These are phyloP conservation scores for Vitis vinifera DNA, from an alignment of 164 flowering plant genomes.

Conservation along the genomic window DNA sequence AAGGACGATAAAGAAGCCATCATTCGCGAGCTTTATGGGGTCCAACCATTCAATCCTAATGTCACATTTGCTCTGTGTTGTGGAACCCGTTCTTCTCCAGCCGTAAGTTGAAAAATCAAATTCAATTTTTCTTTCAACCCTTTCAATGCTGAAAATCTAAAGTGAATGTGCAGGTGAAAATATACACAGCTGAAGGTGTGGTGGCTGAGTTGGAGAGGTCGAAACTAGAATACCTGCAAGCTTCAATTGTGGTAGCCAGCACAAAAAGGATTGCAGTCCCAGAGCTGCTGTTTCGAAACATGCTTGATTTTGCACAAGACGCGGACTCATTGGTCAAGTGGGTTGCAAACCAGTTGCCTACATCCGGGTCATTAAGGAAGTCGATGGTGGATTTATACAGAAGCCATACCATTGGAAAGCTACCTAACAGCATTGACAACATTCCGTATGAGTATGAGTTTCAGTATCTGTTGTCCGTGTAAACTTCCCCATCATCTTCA, in stretches of 20 bases:
- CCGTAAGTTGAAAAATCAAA: conserved; percentile 41
- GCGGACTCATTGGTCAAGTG: conserved; percentile 64
- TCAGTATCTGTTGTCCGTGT: conserved; percentile 64
- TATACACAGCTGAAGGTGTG: conserved; percentile 76
- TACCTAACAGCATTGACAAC: conserved; percentile 43
- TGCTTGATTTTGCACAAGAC: conserved; percentile 57
- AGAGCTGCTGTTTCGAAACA: conserved; percentile 58
- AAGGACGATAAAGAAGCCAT: conserved; percentile 43
- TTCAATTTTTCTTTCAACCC: background rate
- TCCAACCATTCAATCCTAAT: conserved; percentile 68
- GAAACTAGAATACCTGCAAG: conserved; percentile 87
- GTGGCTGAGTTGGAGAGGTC: conserved; percentile 70
- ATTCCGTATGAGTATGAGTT: conserved; percentile 80
- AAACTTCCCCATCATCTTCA: conserved; percentile 1
- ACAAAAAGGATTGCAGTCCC: conserved; percentile 64
- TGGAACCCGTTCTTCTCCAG: conserved; percentile 91
- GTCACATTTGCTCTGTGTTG: conserved; percentile 76
- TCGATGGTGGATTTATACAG: conserved; percentile 78
- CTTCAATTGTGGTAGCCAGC: conserved; percentile 69
- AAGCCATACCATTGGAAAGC: conserved; percentile 35
- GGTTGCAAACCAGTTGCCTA: conserved; percentile 80
- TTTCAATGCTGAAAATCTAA: background rate
- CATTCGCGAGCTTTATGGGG: conserved; percentile 57
- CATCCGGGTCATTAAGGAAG: conserved; percentile 76
- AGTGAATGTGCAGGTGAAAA: conserved; percentile 51